Base-by-base conservation (phyloP, 2,329 filamentous ascomycete genomes). In the Fusarium brevicatenulatum region DNA sequence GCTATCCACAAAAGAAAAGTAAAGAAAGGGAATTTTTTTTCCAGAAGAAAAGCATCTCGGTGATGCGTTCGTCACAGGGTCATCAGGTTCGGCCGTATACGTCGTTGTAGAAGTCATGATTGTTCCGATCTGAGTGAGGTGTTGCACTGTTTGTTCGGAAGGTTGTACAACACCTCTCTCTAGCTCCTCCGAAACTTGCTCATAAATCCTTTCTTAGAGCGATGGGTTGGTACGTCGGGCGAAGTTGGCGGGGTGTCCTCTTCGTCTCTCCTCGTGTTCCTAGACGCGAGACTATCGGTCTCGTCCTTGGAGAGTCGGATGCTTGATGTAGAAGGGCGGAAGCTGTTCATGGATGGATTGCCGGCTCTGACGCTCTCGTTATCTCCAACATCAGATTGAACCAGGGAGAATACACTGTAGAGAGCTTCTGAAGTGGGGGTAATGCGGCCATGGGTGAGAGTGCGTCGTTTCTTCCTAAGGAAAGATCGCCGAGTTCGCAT, bases 401-500 rank as follows among this genome's bases (percentile, higher is more conserved):
- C 73, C 47, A 82, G 78, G 7, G 82, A 83, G 52, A 82, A 74
- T 25, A 77, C 75, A 65, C 80, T 81, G 55, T 79, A 77, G 56
- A 81, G 70, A 23, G 78, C 76, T 63, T 81, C 78, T 46, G 81
- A 76, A 39, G 80, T 79, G 2, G 80, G 80, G 15, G 80, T 80
- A 71, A 87, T 84, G 66, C 81, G 80, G 57, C 86, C 86, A 63
- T 87, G 82, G 74, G 81, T 85, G 63, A 86, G 80, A 23, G 85
- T 86, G 39, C 65, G 70, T 56, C 82, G 83, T 74, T 83, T 85
- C 76, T 85, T 86, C 71, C 80, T 77, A 46, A 88, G 77, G 72
- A 89, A 85, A 5, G 85, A 85, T 32, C 83, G 84, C 49, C 83
- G 83, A 44, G 85, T 83, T 49, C 86, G 83, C 40, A 81, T 79